Percentiles rank a stretch among this genome's conserved stretches.
Evolutionary conservation across 2,329 filamentous ascomycete genomes (phyloP).

Genomic region (Beauveria caledonica): DNA sequence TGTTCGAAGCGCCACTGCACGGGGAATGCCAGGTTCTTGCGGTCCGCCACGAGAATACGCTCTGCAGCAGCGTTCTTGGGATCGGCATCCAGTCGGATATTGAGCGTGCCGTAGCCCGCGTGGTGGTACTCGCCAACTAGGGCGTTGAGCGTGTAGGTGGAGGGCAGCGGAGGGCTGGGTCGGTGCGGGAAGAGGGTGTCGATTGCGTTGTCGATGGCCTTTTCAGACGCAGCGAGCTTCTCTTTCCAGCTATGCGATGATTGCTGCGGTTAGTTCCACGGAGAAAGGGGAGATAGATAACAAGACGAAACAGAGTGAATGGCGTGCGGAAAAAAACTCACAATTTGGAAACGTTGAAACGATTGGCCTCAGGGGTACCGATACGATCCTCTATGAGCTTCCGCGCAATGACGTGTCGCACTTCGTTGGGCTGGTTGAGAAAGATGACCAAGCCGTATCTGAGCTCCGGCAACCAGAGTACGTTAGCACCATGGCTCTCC

Average conservation of each 20-base stretch:
- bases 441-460: slow-evolving; percentile 26
- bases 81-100: slow-evolving; percentile 15
- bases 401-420: slow-evolving; percentile 18
- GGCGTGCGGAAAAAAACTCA: slow-evolving; percentile 12
- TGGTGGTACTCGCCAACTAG: slow-evolving; percentile 36
- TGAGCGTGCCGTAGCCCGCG: slow-evolving; percentile 29
- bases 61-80: slow-evolving; percentile 10
- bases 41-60: slow-evolving; percentile 19
- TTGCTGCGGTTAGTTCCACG: not conserved
- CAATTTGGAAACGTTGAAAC: slow-evolving; percentile 16
- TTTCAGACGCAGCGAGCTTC: not conserved
- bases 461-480: slow-evolving; percentile 25
- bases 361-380: slow-evolving; percentile 14
- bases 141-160: slow-evolving; percentile 25
- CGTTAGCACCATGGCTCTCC: slow-evolving; percentile 19
- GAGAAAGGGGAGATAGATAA: not conserved
- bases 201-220: slow-evolving; percentile 23
- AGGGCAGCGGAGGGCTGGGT: slow-evolving; percentile 26
- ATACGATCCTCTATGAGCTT: slow-evolving; percentile 25
- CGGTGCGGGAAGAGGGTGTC: slow-evolving; percentile 30
- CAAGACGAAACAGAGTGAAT: not conserved
- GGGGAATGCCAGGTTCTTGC: slow-evolving; percentile 18
- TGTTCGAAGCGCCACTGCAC: slow-evolving; percentile 19
- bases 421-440: slow-evolving; percentile 35
- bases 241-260: not conserved